phyloP scores from a whole-genome alignment of 179 eudicot species.

The Camellia oleifera region DNA sequence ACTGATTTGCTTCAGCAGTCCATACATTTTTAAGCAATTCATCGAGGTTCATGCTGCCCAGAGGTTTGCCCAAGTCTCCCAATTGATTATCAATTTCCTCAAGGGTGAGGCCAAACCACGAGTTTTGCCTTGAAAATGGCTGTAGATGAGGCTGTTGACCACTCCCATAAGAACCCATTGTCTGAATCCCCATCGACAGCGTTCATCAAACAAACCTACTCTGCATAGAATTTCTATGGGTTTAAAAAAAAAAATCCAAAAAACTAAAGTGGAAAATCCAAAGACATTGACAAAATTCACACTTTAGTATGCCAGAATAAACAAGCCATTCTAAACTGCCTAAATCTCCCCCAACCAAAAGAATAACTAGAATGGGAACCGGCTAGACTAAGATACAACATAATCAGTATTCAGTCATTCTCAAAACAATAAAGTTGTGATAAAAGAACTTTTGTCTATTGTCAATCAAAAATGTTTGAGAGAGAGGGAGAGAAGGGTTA shows the following conservation, averaged over 20 bases:
- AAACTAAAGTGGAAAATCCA: not conserved
- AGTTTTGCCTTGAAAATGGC: slow-evolving; percentile 29
- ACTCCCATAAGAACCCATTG: slow-evolving; percentile 39
- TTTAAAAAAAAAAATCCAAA: slow-evolving; percentile 9
- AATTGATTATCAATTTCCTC: slow-evolving; percentile 41
- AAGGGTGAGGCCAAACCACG: slow-evolving; percentile 43
- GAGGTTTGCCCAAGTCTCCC: slow-evolving; percentile 37
- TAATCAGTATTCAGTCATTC: not conserved
- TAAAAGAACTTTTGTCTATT: not conserved
- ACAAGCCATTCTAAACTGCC: not conserved
- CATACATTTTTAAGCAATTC: slow-evolving; percentile 55
- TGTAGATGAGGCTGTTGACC: slow-evolving; percentile 30
- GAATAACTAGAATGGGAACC: not conserved
- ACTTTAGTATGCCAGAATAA: not conserved
- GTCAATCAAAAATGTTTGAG: not conserved
- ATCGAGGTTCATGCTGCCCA: slow-evolving; percentile 69
- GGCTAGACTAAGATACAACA: not conserved
- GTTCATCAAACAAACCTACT: slow-evolving; percentile 12
- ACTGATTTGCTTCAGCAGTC: slow-evolving; percentile 35
- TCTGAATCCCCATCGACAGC: slow-evolving; percentile 27
- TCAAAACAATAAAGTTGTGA: not conserved
- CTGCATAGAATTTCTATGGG: not conserved
- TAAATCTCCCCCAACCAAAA: not conserved
- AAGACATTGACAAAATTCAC: not conserved
- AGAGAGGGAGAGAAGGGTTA: no score